phyloP scores from a whole-genome alignment of 352 stramenopile species.

The Globisporangium cylindrosporum region DNA sequence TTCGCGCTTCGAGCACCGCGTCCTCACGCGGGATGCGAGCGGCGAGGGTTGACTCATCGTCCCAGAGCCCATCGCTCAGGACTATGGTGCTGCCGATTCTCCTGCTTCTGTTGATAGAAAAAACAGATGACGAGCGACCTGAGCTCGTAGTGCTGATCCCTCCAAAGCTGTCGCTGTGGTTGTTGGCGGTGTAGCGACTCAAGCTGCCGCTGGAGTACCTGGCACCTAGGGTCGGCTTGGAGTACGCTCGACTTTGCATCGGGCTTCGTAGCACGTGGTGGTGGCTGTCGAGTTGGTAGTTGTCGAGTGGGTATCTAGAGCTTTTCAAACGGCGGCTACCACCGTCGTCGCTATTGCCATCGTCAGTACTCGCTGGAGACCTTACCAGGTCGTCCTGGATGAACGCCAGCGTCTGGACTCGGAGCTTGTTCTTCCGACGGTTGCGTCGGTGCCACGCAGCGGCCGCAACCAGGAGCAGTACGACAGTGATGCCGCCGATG shows the following conservation, averaged over 20 bases:
- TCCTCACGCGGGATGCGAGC: slow-evolving; percentile 37
- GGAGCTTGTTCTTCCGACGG: neutral
- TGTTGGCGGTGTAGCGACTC: neutral
- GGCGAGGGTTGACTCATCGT: slow-evolving; percentile 33
- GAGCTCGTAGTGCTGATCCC: neutral
- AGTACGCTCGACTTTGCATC: neutral
- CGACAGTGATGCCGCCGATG: neutral
- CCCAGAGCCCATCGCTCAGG: slow-evolving; percentile 30
- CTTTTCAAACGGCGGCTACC: neutral
- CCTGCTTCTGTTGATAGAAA: neutral
- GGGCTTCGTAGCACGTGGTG: neutral
- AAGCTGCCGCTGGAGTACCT: neutral
- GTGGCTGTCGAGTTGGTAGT: neutral
- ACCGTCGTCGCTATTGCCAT: neutral
- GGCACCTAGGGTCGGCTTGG: neutral
- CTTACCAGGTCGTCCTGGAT: neutral
- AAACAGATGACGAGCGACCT: neutral
- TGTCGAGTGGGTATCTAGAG: neutral
- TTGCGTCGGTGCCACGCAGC: neutral
- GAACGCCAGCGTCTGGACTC: neutral
- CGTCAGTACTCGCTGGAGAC: neutral
- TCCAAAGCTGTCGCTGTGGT: neutral
- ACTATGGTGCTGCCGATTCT: slow-evolving; percentile 20
- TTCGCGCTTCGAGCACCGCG: slow-evolving; percentile 14
- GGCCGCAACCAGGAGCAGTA: neutral